Evolutionary conservation across 2,329 filamentous ascomycete species (phyloP).

Genomic region (Pseudonectria buxi): DNA sequence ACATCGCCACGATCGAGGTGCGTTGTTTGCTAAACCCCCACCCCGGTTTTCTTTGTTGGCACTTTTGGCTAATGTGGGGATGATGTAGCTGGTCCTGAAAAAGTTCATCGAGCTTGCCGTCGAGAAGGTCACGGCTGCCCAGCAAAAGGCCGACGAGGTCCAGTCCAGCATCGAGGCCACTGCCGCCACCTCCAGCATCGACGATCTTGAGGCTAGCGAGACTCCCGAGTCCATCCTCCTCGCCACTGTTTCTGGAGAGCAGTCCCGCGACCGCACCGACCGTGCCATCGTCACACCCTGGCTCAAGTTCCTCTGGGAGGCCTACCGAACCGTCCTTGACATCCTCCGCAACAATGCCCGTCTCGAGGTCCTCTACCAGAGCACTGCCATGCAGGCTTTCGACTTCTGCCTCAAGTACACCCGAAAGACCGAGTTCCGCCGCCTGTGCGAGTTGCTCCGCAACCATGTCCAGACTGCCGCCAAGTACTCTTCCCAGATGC

Average conservation of each 20-base stretch:
- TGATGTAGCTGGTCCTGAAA: constrained; percentile 73
- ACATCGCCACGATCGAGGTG: constrained; percentile 95
- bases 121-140: constrained; percentile 90
- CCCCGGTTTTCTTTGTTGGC: constrained; percentile 2
- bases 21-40: constrained; percentile 10
- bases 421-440: constrained; percentile 97
- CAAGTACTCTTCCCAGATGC: constrained; percentile 99
- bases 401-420: constrained; percentile 98
- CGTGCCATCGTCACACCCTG: constrained; percentile 96
- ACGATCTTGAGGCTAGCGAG: constrained; percentile 94
- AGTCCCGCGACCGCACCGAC: constrained; percentile 94
- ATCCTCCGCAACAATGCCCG: constrained; percentile 99
- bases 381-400: constrained; percentile 95
- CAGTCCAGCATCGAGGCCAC: constrained; percentile 79
- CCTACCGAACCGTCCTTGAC: constrained; percentile 94
- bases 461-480: constrained; percentile 99
- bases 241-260: constrained; percentile 95
- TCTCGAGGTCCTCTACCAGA: constrained; percentile 96
- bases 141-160: constrained; percentile 92
- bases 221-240: constrained; percentile 97
- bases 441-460: constrained; percentile 93
- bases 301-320: constrained; percentile 99
- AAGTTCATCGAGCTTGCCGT: constrained; percentile 97
- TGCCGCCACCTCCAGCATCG: constrained; percentile 60
- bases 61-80: constrained; percentile 14